Percentiles rank a stretch among this genome's conserved stretches.
These are phyloP conservation scores for Glutinoglossum americanum DNA, from an alignment of 495 filamentous ascomycete species.

Conservation along the genomic window DNA sequence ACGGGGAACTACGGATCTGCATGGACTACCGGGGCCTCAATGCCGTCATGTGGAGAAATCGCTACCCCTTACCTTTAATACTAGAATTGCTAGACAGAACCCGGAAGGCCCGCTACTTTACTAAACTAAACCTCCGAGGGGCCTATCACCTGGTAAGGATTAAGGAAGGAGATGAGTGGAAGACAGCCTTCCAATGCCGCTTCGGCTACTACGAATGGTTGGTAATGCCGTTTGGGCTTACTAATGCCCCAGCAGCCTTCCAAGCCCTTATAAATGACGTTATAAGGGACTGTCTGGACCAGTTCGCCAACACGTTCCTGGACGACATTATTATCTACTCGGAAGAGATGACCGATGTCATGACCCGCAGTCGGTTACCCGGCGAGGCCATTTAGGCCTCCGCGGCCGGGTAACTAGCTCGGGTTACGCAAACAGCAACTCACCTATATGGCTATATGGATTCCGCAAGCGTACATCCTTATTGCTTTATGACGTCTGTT, in stretches of 20 bases:
- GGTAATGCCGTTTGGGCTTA: slow-evolving; percentile 10
- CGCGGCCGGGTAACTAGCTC: too few species aligned
- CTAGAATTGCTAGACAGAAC: background rate
- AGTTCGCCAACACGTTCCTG: background rate
- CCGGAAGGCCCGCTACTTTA: background rate
- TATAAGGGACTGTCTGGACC: background rate
- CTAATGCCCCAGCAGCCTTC: slow-evolving; percentile 9
- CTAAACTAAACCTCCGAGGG: slow-evolving; percentile 1
- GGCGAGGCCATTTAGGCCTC: too few species aligned
- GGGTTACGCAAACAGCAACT: too few species aligned
- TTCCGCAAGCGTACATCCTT: too few species aligned
- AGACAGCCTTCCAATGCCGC: slow-evolving; percentile 10
- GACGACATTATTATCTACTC: slow-evolving; percentile 7
- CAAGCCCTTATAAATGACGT: slow-evolving; percentile 8
- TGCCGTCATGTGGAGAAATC: background rate
- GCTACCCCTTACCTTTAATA: background rate
- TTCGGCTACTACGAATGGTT: slow-evolving; percentile 6
- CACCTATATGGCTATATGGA: too few species aligned
- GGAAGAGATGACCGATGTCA: background rate
- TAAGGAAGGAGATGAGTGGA: slow-evolving; percentile 9
- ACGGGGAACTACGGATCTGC: slow-evolving; percentile 1
- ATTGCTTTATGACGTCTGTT: too few species aligned
- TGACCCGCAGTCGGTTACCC: too few species aligned
- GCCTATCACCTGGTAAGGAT: slow-evolving; percentile 7
- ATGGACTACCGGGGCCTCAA: slow-evolving; percentile 2